These are phyloP conservation scores for Torulaspora maleeae DNA, from an alignment of 805 yeast genomes.

Conservation along the genomic window DNA sequence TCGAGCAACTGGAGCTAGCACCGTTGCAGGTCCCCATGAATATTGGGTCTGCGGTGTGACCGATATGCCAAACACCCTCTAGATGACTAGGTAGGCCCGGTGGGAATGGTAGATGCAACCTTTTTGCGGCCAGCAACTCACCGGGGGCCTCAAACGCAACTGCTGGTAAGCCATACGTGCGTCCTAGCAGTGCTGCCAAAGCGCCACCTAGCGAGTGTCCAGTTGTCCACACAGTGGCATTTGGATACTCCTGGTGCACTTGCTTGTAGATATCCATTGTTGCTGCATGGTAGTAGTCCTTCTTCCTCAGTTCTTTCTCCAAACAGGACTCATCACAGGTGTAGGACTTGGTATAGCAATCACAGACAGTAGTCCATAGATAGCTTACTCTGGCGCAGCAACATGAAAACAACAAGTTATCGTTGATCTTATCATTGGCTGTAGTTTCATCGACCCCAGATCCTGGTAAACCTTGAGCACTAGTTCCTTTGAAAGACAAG, in stretches of 20 bases:
- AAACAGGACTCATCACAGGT: conserved; percentile 86
- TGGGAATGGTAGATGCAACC: conserved; percentile 87
- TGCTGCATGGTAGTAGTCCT: conserved; percentile 80
- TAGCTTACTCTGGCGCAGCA: conserved; percentile 93
- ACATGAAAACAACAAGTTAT: conserved; percentile 85
- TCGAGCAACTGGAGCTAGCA: conserved; percentile 79
- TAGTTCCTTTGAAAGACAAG: conserved; percentile 84
- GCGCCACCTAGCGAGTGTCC: conserved; percentile 97
- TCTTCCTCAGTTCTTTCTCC: conserved; percentile 65
- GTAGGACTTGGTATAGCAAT: conserved; percentile 77
- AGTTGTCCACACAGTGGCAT: conserved; percentile 76
- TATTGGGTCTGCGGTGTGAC: conserved; percentile 96
- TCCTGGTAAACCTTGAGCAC: conserved; percentile 73
- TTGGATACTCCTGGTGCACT: conserved; percentile 62
- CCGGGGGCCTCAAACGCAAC: conserved; percentile 94
- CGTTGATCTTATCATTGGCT: conserved; percentile 75
- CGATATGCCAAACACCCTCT: conserved; percentile 91
- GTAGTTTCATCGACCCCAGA: conserved; percentile 79
- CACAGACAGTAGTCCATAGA: conserved; percentile 93
- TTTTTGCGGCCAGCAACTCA: conserved; percentile 71
- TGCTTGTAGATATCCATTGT: conserved; percentile 70
- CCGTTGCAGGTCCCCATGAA: conserved; percentile 97
- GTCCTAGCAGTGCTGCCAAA: conserved; percentile 69
- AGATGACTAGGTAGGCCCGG: conserved; percentile 77
- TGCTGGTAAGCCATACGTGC: conserved; percentile 86